A percentile compares a stretch with the other conserved stretches of the same genome.
phyloP scores from a whole-genome alignment of 2,329 filamentous ascomycete genomes.

The Colletotrichum higginsianum region DNA sequence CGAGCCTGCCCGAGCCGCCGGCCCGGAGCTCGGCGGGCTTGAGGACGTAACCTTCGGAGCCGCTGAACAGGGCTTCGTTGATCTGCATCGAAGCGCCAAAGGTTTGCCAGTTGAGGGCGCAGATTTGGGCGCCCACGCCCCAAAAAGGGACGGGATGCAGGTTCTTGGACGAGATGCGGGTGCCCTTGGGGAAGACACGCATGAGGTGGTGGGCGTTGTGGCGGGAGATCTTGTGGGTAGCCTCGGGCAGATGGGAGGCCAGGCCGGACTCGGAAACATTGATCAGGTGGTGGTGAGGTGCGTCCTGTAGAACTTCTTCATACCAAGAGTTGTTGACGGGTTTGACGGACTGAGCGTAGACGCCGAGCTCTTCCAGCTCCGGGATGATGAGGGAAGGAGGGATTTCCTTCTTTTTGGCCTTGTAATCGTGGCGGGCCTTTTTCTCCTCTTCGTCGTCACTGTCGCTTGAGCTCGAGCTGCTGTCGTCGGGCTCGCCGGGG shows the following conservation, averaged over 20 bases:
- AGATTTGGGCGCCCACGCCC: constrained; percentile 78
- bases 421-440: constrained; percentile 56
- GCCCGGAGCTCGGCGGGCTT: constrained; percentile 73
- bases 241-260: constrained; percentile 62
- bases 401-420: constrained; percentile 65
- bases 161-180: constrained; percentile 77
- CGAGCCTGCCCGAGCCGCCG: constrained; percentile 67
- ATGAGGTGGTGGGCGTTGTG: constrained; percentile 79
- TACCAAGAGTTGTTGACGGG: constrained; percentile 77
- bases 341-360: constrained; percentile 80
- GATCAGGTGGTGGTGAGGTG: constrained; percentile 76
- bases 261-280: constrained; percentile 78
- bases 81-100: constrained; percentile 77
- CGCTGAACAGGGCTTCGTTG: constrained; percentile 77
- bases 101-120: constrained; percentile 79
- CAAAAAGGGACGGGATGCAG: constrained; percentile 75
- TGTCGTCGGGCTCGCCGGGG: constrained; percentile 63
- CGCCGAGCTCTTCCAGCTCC: constrained; percentile 75
- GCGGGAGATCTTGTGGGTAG: constrained; percentile 63
- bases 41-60: constrained; percentile 75
- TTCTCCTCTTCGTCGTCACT: constrained; percentile 59
- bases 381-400: constrained; percentile 69
- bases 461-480: constrained; percentile 53
- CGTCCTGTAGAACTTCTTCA: constrained; percentile 66
- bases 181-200: constrained; percentile 79